Conservation (phyloP, 2,329 filamentous ascomycete genomes). For the Tolypocladium nubicola region DNA sequence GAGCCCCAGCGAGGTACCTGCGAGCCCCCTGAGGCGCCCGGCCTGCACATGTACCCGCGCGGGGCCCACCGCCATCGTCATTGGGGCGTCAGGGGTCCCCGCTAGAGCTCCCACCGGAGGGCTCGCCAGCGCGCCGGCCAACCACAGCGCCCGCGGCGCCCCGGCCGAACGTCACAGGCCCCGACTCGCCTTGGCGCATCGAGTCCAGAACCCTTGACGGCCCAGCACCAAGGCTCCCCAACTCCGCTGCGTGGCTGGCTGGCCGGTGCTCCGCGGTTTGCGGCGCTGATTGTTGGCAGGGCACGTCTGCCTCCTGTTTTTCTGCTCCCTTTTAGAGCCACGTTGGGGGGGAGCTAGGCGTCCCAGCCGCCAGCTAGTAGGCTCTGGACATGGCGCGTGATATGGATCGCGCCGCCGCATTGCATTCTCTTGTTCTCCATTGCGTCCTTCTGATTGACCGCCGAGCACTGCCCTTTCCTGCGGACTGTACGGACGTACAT, state of each 20-base stretch:
- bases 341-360: neutral
- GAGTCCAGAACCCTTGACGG: constrained; percentile 6
- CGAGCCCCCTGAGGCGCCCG: neutral
- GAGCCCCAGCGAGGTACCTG: neutral
- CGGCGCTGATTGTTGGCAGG: too few species aligned
- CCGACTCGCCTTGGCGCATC: constrained; percentile 6
- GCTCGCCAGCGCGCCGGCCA: neutral
- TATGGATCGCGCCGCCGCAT: neutral
- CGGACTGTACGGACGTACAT: too few species aligned
- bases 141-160: constrained; percentile 5
- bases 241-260: neutral
- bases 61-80: constrained; percentile 7
- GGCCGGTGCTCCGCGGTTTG: neutral
- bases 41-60: neutral
- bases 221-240: neutral
- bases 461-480: too few species aligned
- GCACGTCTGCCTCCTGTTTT: too few species aligned
- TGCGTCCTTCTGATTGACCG: too few species aligned
- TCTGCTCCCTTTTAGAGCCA: neutral
- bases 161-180: constrained; percentile 11
- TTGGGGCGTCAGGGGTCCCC: constrained; percentile 8
- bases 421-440: neutral
- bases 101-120: constrained; percentile 2
- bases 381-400: neutral
- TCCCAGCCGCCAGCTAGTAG: neutral